Conservation (phyloP, 2,329 filamentous ascomycete genomes). For the Fusarium nematophilum region DNA sequence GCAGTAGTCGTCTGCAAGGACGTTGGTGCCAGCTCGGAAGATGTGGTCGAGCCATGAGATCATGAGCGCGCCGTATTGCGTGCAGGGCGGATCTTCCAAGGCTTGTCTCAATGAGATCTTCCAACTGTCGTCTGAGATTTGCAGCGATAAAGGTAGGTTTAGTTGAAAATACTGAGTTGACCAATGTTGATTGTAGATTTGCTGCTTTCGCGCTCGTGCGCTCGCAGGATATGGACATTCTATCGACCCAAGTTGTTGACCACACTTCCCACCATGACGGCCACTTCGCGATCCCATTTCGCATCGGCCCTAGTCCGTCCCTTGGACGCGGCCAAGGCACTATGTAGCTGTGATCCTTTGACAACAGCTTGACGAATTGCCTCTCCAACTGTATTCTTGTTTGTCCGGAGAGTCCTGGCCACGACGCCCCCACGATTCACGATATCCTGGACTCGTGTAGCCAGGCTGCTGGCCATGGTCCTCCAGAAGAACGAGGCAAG, state of each 20-base stretch:
- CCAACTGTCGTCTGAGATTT: not conserved
- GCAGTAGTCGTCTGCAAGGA: not conserved
- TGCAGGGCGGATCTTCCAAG: not conserved
- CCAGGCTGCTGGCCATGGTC: slow-evolving; percentile 81
- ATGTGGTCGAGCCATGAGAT: not conserved
- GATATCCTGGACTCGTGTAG: slow-evolving; percentile 85
- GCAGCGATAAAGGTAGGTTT: not conserved
- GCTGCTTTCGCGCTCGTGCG: too few species aligned
- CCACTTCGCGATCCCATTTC: slow-evolving; percentile 88
- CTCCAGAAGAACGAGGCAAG: slow-evolving; percentile 95
- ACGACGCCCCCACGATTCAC: slow-evolving; percentile 84
- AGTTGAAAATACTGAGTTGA: not conserved
- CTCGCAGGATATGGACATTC: not conserved
- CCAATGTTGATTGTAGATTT: not conserved
- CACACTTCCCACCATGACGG: slow-evolving; percentile 92
- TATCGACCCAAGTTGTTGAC: slow-evolving; percentile 65
- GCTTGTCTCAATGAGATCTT: not conserved
- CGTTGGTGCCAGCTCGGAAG: not conserved
- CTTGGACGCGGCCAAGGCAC: slow-evolving; percentile 57
- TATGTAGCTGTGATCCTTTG: slow-evolving; percentile 77
- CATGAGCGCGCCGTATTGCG: not conserved
- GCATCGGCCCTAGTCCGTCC: slow-evolving; percentile 60
- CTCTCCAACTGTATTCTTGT: slow-evolving; percentile 78
- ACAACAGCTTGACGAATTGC: slow-evolving; percentile 86
- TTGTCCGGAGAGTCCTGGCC: slow-evolving; percentile 81